phyloP scores from a whole-genome alignment of 2,329 filamentous ascomycete genomes.

The Aspergillus ochraceoroseus region DNA sequence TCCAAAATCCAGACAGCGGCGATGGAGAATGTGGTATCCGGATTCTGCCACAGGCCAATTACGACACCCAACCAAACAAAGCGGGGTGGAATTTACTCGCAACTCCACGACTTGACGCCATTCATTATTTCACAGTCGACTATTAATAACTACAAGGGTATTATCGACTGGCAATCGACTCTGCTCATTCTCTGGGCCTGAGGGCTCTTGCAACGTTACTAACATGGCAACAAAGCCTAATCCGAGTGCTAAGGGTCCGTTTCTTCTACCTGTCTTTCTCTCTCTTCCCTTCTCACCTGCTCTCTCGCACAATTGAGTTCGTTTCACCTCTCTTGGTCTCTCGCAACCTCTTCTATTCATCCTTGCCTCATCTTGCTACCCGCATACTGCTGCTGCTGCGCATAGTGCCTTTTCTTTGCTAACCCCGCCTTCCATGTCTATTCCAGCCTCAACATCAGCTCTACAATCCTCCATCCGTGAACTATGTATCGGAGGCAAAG shows the following conservation, averaged over 20 bases:
- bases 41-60: slow-evolving; percentile 12
- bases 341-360: not conserved
- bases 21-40: not conserved
- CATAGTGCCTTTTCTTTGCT: slow-evolving; percentile 5
- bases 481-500: slow-evolving; percentile 31
- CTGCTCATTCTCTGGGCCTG: slow-evolving; percentile 7
- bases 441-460: slow-evolving; percentile 22
- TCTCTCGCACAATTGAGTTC: no score
- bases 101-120: slow-evolving; percentile 22
- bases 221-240: slow-evolving; percentile 14
- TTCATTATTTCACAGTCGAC: slow-evolving; percentile 19
- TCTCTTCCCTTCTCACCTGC: not conserved
- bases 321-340: no score
- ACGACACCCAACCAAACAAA: slow-evolving; percentile 7
- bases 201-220: not conserved
- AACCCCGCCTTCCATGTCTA: slow-evolving; percentile 19
- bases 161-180: not conserved
- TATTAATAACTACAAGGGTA: slow-evolving; percentile 19
- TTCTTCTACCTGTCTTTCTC: slow-evolving; percentile 1
- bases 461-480: slow-evolving; percentile 32
- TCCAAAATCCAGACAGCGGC: not conserved
- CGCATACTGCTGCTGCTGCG: not conserved
- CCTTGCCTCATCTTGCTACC: not conserved
- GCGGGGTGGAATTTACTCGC: slow-evolving; percentile 17
- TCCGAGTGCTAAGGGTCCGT: slow-evolving; percentile 21